Evolutionary conservation across 345 rosid genomes (phyloP).

Genomic region (Noccaea bulbosa): DNA sequence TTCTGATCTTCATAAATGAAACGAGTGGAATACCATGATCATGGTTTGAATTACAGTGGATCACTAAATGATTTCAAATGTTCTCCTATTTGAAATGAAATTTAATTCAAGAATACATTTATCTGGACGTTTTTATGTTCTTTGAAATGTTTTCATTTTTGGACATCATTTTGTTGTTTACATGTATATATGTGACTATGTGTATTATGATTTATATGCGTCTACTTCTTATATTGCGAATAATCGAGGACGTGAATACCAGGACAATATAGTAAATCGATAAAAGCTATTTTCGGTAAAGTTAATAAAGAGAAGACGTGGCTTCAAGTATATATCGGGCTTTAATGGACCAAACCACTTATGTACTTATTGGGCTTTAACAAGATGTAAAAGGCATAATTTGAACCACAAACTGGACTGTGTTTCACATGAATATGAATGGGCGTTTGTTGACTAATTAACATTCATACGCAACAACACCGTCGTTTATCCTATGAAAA

Average conservation of each 20-base stretch:
- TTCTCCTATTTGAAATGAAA: constrained; percentile 18
- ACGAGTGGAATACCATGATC: constrained; percentile 27
- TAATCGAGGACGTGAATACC: background rate
- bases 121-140: background rate
- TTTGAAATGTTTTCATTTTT: background rate
- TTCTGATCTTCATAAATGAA: constrained; percentile 29
- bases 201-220: background rate
- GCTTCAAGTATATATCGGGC: background rate
- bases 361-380: constrained; percentile 1
- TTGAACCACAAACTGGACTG: constrained; percentile 23
- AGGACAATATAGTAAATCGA: background rate
- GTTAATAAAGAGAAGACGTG: constrained; percentile 35
- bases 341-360: constrained; percentile 3
- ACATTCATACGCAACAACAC: background rate
- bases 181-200: background rate
- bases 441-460: constrained; percentile 11
- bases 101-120: too few relatives aligned
- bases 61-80: constrained; percentile 10
- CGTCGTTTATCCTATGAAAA: too few relatives aligned
- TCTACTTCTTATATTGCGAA: background rate
- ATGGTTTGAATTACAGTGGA: background rate
- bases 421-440: constrained; percentile 1
- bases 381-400: background rate
- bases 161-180: background rate
- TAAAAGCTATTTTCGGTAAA: constrained; percentile 23